phyloP scores from a whole-genome alignment of 2,329 filamentous ascomycete genomes.

The Verruconis gallopava region DNA sequence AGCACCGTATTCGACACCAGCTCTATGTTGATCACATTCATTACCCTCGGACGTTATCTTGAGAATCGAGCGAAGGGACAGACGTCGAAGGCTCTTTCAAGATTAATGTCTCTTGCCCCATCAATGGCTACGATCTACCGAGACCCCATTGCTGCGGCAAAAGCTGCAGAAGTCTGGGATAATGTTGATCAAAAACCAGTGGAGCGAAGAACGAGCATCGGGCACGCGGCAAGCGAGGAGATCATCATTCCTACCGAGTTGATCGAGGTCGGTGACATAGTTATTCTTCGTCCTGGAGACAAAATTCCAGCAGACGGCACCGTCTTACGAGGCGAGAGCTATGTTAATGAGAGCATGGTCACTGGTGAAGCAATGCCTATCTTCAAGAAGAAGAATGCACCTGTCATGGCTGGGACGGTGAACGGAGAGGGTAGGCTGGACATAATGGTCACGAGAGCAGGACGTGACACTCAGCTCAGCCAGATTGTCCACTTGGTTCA shows the following conservation, averaged over 20 bases:
- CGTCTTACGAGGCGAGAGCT: conserved; percentile 79
- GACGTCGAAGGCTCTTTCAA: conserved; percentile 84
- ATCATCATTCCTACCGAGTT: conserved; percentile 85
- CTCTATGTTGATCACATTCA: conserved; percentile 96
- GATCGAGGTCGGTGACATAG: conserved; percentile 84
- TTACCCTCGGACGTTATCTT: conserved; percentile 77
- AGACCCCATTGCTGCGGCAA: conserved; percentile 86
- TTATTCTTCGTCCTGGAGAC: conserved; percentile 84
- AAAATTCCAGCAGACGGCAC: conserved; percentile 91
- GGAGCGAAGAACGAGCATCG: conserved; percentile 21
- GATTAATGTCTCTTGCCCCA: conserved; percentile 88
- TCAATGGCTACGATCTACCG: conserved; percentile 96
- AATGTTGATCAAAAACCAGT: conserved; percentile 26
- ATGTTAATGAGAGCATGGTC: conserved; percentile 96
- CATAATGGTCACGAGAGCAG: conserved; percentile 82
- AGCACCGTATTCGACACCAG: conserved; percentile 93
- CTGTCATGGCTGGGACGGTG: conserved; percentile 85
- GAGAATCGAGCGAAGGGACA: conserved; percentile 94
- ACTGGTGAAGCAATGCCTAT: conserved; percentile 96
- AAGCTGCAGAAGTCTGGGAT: conserved; percentile 71
- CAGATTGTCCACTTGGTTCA: conserved; percentile 98
- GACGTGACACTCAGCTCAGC: conserved; percentile 89
- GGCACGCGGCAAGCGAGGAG: conserved; percentile 55
- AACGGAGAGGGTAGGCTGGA: conserved; percentile 87
- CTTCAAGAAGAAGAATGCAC: conserved; percentile 67